Evolutionary conservation across 306 rosid genomes (phyloP).

Genomic region (Lupinus albus): DNA sequence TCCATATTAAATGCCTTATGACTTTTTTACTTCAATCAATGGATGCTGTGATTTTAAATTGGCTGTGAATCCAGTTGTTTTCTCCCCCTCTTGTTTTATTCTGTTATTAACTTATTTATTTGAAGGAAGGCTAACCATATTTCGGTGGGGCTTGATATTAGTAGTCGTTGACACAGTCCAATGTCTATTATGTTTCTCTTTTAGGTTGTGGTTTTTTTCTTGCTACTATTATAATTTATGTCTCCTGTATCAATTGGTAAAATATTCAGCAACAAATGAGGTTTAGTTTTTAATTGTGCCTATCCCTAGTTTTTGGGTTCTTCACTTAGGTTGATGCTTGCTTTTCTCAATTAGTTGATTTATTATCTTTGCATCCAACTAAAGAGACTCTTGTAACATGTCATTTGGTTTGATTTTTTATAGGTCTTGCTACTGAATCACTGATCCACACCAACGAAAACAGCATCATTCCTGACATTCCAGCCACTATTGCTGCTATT

Average conservation of each 20-base stretch:
- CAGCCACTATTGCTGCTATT: conserved; percentile 63
- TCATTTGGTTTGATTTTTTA: conserved; percentile 27
- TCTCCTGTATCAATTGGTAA: too few species aligned
- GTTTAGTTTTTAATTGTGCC: neutral
- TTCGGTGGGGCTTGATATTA: neutral
- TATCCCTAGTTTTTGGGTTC: neutral
- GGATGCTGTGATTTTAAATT: too few species aligned
- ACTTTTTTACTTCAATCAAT: too few species aligned
- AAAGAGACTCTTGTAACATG: neutral
- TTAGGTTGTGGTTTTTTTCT: too few species aligned
- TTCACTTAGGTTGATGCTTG: neutral
- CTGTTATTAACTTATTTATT: too few species aligned
- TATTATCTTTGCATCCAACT: too few species aligned
- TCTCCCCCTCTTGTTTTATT: too few species aligned
- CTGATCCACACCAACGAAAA: conserved; percentile 48
- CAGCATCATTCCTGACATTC: conserved; percentile 52
- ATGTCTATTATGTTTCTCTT: neutral
- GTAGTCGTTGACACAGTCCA: neutral
- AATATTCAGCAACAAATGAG: neutral
- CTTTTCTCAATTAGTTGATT: neutral
- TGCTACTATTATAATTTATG: too few species aligned
- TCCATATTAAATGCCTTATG: too few species aligned
- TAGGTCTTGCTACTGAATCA: conserved; percentile 61
- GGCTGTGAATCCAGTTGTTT: too few species aligned
- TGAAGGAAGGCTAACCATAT: neutral